Evolutionary conservation across 805 yeast species (phyloP), one percentile per base, ranked within the genome.

Genomic region (Aciculoconidium aculeatum): DNA sequence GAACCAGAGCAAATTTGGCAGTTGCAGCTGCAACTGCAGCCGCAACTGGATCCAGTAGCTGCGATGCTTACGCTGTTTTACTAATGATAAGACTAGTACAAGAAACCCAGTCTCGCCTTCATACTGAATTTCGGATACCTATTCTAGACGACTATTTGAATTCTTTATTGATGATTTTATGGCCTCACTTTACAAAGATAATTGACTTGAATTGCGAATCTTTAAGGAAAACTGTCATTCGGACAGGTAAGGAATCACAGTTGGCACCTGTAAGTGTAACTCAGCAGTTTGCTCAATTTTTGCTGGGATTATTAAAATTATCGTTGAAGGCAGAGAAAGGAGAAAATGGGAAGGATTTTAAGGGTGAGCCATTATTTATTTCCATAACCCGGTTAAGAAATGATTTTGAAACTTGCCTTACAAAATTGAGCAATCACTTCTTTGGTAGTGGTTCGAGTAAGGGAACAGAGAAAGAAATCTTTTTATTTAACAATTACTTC

Each of bases 131-230:
- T 33, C 72, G 71, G 33, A 75, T 81, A 2, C 88, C 94, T 0
- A 76, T 76, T 4, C 58, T 77, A 51, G 85, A 79, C 38, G 82
- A 75, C 35, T 83, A 80, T 50, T 65, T 80, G 39, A 77, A 81
- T 42, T 62, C 73, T 10, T 75, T 81, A 38, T 54, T 78, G 37
- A 71, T 85, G 29, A 52, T 70, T 3, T 58, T 90, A 25, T 92
- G 97, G 97, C 95, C 96, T 0, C 75, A 72, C 35, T 82, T 88
- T 46, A 88, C 87, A 45, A 67, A 65, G 25, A 62, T 85, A 18
- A 70, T 88, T 23, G 96, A 87, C 49, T 58, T 72, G 18, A 84
- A 90, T 44, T 80, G 95, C 43, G 81, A 77, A 12, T 72, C 77
- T 28, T 58, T 86, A 51, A 77, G 80, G 37, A 72, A 65, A 30